Base-by-base conservation (phyloP, 2,329 filamentous ascomycete species). In the Venturia oleaginea region DNA sequence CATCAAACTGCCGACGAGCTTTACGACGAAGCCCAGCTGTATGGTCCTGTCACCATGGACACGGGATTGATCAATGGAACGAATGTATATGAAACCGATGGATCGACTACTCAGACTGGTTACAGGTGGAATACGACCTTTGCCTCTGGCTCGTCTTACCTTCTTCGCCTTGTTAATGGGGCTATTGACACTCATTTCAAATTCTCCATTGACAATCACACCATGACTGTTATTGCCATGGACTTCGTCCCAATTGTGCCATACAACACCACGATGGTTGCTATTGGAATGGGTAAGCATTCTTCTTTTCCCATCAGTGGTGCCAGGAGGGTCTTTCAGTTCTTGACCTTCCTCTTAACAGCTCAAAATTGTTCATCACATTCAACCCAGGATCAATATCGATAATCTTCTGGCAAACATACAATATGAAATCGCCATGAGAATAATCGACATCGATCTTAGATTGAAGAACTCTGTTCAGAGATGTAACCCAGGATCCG, bases 211-310 rank as follows among this genome's bases (percentile, higher is more conserved):
- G 76, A 79, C 62, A 71, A 72, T 10, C 78, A 81, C 64, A 68
- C 70, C 6, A 75, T 81, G 64, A 74, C 74, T 11, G 77, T 81
- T 51, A 75, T 81, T 54, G 72, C 75, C 2, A 71, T 74, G 2
- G 78, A 80, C 62, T 76, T 79, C 51, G 73, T 77, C 7, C 78
- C 78, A 0, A 74, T 80, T 61, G 71, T 73, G 37, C 78, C 78
- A 2, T 79, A 75, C 66, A 69, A 67, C 40, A 73, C 76, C 1
- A 68, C 71, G 13, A 73, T 71, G 3, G 65, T 78, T 8, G 67
- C 68, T 34, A 71, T 79, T 40, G 69, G 70, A 51, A 71, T 75
- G 64, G 73, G 73, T 76, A 72, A 70, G 72, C 22, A 40, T 38
- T 19, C 27, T 11, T 55, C n/a, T n/a, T 37, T 13, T n/a, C 13